Percentiles rank a stretch among this genome's conserved stretches.
These are phyloP conservation scores for Exophiala calicioides DNA, from an alignment of 2,329 filamentous ascomycete genomes.

Conservation along the genomic window DNA sequence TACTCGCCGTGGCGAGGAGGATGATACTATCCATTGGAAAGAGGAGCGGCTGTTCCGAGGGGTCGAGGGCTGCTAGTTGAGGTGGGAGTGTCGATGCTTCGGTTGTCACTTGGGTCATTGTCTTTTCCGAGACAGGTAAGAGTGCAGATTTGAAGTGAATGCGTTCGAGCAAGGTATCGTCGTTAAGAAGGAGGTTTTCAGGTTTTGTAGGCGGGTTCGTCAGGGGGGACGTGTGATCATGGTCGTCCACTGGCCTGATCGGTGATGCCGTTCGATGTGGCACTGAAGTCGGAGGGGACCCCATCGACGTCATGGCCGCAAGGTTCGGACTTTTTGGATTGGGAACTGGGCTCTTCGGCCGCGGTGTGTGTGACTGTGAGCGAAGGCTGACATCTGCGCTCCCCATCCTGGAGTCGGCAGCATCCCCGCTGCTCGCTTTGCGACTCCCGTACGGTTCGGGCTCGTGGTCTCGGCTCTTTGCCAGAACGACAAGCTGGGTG, in stretches of 20 bases:
- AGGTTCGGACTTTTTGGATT: neutral
- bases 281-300: neutral
- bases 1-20: conserved; percentile 75
- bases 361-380: neutral
- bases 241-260: neutral
- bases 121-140: conserved; percentile 31
- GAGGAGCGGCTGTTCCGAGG: conserved; percentile 79
- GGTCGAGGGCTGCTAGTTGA: conserved; percentile 65
- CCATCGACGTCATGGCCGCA: neutral
- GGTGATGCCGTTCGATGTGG: neutral
- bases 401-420: conserved; percentile 20
- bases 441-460: conserved; percentile 23
- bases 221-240: conserved; percentile 18
- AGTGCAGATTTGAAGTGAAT: conserved; percentile 68
- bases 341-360: conserved; percentile 8
- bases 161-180: conserved; percentile 87
- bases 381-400: conserved; percentile 15
- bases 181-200: conserved; percentile 75
- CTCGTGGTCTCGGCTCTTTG: conserved; percentile 64
- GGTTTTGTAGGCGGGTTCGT: conserved; percentile 49
- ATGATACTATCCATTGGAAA: conserved; percentile 86
- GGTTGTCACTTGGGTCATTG: conserved; percentile 36
- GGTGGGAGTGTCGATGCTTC: conserved; percentile 58
- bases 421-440: conserved; percentile 18
- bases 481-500: conserved; percentile 88